These are phyloP conservation scores for Alternaria hordeiaustralica DNA, from an alignment of 2,329 filamentous ascomycete genomes.

Conservation along the genomic window DNA sequence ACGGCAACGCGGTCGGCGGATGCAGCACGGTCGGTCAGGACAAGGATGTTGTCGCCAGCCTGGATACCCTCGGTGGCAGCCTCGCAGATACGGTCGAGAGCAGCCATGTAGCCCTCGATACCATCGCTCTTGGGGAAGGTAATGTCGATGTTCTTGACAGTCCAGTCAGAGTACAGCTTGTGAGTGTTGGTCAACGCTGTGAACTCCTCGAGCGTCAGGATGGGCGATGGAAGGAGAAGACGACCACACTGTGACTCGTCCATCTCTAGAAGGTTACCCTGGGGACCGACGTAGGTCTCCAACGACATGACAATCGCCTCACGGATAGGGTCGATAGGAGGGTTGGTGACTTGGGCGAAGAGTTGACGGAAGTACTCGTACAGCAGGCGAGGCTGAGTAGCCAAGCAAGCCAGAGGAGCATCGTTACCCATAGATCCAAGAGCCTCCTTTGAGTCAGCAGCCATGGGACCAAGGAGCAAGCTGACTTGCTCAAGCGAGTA, in stretches of 20 bases:
- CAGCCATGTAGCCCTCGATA: constrained; percentile 81
- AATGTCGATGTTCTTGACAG: constrained; percentile 87
- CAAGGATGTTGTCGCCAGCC: constrained; percentile 81
- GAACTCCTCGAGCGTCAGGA: constrained; percentile 89
- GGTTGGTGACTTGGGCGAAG: constrained; percentile 97
- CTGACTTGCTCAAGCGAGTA: constrained; percentile 97
- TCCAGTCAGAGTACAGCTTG: constrained; percentile 77
- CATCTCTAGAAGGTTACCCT: constrained; percentile 95
- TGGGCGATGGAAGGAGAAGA: constrained; percentile 84
- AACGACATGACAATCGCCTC: constrained; percentile 99
- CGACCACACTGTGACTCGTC: constrained; percentile 86
- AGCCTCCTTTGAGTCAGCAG: constrained; percentile 95
- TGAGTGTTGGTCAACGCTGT: constrained; percentile 83
- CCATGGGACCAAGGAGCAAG: constrained; percentile 91
- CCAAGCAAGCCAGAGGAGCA: constrained; percentile 87
- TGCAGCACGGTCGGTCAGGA: constrained; percentile 88
- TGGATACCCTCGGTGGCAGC: constrained; percentile 84
- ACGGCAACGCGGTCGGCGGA: constrained; percentile 83
- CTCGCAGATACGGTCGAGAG: constrained; percentile 87
- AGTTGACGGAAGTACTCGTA: constrained; percentile 98
- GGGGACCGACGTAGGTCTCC: constrained; percentile 93
- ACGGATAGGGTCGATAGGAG: constrained; percentile 94
- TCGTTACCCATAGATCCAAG: constrained; percentile 98
- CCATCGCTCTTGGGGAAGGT: constrained; percentile 90
- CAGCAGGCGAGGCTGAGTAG: constrained; percentile 84